Evolutionary conservation across 495 filamentous ascomycete genomes (phyloP), one percentile per base, ranked within the genome.

Genomic region (Aspergillus sclerotiicarbonarius): DNA sequence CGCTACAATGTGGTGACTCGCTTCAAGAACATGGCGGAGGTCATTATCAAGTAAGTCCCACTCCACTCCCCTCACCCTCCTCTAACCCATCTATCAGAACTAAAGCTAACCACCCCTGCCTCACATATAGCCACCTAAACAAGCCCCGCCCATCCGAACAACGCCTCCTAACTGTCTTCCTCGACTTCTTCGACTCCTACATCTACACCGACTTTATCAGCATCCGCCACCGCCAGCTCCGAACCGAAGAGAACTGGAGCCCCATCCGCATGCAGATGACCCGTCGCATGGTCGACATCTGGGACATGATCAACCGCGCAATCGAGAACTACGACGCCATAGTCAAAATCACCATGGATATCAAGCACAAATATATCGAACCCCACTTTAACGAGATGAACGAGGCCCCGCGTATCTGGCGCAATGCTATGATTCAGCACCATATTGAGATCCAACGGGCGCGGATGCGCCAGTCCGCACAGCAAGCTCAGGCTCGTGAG

Each of bases 161-260:
- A 12, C 47, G 25, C 1, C 61, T 75, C 6, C 61, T 75, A 1
- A 15, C 51, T 18, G 18, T 62, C 37, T 67, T 66, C 50, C 48
- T 65, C 9, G 54, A 67, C 4, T 50, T 75, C 2, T 75, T 61
- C 49, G 69, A 73, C 25, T 39, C 54, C 35, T 73, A 65, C 62
- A 46, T 75, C 18, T 69, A 69, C 56, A 63, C 54, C 13, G 53
- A 59, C 19, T 74, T 70, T 48, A 41, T 67, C 4, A 37, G 29
- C 20, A 43, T 58, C 12, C 61, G 63, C 25, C 66, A 63, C 50
- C 46, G 46, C 3, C 64, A 64, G 19, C 41, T 67, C 20, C 9
- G 60, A 13, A 37, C 45, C 0, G 64, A 69, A 15, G 56, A 56
- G 0, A 43, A n/a, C 10, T 2, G 60, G 5, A 45, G 64, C 41